A percentile compares a stretch with the other conserved stretches of the same genome.
phyloP scores from a whole-genome alignment of 805 yeast genomes.

The Pichia paraexigua region DNA sequence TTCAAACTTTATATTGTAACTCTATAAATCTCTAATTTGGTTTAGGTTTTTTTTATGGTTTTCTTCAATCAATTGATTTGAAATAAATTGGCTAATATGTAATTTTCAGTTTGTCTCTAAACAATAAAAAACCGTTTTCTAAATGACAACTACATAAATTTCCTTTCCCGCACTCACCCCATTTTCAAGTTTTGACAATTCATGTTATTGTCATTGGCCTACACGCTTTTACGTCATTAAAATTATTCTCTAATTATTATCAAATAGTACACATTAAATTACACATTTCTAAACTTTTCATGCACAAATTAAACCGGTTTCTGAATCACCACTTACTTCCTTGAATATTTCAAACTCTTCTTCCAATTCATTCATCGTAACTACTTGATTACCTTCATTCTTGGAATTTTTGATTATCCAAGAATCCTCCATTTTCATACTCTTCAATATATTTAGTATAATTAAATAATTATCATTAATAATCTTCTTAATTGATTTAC shows the following conservation, averaged over 20 bases:
- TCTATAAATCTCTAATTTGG: too few relatives aligned
- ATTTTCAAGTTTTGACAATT: not conserved
- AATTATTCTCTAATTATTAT: too few relatives aligned
- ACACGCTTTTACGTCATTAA: too few relatives aligned
- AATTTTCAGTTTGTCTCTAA: too few relatives aligned
- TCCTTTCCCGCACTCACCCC: not conserved
- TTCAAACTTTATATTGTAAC: not conserved
- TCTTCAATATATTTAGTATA: conserved; percentile 32
- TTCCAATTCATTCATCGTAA: conserved; percentile 17
- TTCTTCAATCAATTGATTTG: too few relatives aligned
- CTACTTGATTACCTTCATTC: conserved; percentile 7
- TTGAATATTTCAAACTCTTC: conserved; percentile 15
- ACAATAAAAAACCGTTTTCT: not conserved
- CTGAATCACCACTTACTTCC: not conserved
- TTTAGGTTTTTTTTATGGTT: too few relatives aligned
- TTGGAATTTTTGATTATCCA: conserved; percentile 30
- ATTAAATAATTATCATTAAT: conserved; percentile 32
- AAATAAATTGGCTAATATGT: too few relatives aligned
- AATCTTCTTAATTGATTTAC: conserved; percentile 13
- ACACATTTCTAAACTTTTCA: not conserved
- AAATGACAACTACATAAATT: not conserved
- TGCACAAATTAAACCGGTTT: not conserved
- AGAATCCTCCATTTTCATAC: conserved; percentile 31
- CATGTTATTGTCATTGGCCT: not conserved
- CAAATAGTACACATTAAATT: not conserved